Conservation (phyloP, 768 basidiomycete genomes). For the Mrakia hoshinonis region DNA sequence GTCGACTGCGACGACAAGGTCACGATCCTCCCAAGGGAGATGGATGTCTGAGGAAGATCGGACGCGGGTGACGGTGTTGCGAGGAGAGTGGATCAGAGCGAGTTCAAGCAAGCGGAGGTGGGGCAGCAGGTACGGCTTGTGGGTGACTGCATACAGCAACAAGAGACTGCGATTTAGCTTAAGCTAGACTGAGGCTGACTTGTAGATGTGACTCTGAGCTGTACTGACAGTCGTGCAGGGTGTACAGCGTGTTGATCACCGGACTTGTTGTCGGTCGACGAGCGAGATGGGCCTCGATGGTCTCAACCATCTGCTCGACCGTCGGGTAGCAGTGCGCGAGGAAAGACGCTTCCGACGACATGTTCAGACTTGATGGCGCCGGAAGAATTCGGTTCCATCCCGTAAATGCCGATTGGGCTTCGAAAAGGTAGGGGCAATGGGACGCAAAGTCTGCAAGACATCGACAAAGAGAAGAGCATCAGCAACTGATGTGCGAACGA, state of each 20-base stretch:
- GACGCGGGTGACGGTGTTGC: background rate
- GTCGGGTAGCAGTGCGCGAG: background rate
- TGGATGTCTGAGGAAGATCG: background rate
- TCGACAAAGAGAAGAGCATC: too few species aligned
- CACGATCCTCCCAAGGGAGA: conserved; percentile 3
- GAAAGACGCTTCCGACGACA: background rate
- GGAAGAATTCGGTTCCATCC: background rate
- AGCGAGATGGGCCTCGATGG: background rate
- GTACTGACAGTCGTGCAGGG: background rate
- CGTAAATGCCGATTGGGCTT: background rate
- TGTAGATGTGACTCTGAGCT: background rate
- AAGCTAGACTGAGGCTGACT: background rate
- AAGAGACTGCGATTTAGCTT: too few species aligned
- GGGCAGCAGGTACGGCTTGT: background rate
- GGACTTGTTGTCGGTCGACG: background rate
- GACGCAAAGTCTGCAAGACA: background rate
- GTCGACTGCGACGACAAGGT: background rate
- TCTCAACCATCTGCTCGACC: background rate
- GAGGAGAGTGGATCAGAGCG: background rate
- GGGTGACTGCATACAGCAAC: background rate
- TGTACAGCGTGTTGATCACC: background rate
- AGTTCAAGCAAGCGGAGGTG: background rate
- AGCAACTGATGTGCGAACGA: too few species aligned
- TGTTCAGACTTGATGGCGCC: background rate
- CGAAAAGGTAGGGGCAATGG: conserved; percentile 3